phyloP scores from a whole-genome alignment of 257 asterid species.

The Agastache rugosa region DNA sequence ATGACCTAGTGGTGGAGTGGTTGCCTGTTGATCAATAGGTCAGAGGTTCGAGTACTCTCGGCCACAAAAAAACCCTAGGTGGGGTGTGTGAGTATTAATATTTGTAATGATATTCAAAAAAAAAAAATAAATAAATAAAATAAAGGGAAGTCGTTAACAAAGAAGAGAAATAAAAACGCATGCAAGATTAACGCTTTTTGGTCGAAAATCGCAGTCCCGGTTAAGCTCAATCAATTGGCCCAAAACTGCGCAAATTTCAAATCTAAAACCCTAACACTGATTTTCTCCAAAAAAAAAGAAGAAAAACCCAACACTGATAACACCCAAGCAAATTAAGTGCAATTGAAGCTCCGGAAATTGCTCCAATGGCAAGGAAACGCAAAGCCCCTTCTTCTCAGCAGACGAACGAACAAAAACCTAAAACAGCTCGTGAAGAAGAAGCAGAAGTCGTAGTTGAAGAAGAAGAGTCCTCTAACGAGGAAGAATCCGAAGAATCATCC shows the following conservation, averaged over 20 bases:
- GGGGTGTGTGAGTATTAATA: too few species aligned
- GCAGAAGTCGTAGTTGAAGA: constrained; percentile 32
- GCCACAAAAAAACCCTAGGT: too few species aligned
- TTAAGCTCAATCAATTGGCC: background rate
- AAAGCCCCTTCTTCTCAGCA: constrained; percentile 48
- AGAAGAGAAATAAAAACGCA: background rate
- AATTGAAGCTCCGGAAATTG: constrained; percentile 27
- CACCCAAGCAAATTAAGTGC: background rate
- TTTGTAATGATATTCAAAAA: too few species aligned
- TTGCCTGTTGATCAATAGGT: too few species aligned
- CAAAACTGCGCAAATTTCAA: constrained; percentile 1
- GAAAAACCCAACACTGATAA: too few species aligned
- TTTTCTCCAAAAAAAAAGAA: too few species aligned
- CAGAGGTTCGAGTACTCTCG: too few species aligned
- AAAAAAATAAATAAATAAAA: too few species aligned
- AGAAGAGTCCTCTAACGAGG: constrained; percentile 42
- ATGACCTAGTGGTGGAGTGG: too few species aligned
- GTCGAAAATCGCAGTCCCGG: background rate
- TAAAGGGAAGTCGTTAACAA: background rate
- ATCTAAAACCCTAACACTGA: constrained; percentile 37
- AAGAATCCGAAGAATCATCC: constrained; percentile 33
- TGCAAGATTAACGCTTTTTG: background rate
- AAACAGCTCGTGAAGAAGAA: constrained; percentile 33
- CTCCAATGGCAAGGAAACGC: constrained; percentile 59
- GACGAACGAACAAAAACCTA: constrained; percentile 39